Conservation (phyloP, 768 basidiomycete species). For the Leccinellum albellum region DNA sequence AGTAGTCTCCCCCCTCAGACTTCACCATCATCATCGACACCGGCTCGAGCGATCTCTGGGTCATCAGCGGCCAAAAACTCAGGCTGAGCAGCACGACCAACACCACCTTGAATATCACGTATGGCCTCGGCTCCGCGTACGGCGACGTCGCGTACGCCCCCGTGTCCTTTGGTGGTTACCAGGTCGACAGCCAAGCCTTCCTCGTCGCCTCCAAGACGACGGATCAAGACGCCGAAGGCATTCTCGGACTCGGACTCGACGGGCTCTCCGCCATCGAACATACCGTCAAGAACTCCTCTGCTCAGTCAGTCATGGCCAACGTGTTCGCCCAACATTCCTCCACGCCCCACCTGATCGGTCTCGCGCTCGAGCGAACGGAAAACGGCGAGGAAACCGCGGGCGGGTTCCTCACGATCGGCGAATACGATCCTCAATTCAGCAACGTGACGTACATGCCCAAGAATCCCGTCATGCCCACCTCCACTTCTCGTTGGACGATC, state of each 20-base stretch:
- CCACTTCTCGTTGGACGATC: slow-evolving; percentile 40
- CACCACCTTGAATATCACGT: slow-evolving; percentile 30
- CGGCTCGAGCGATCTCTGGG: slow-evolving; percentile 32
- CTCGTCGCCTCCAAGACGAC: slow-evolving; percentile 18
- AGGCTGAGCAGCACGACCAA: slow-evolving; percentile 30
- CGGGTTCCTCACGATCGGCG: slow-evolving; percentile 41
- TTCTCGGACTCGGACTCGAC: slow-evolving; percentile 27
- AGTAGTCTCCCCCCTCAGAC: slow-evolving; percentile 12
- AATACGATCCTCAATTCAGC: slow-evolving; percentile 35
- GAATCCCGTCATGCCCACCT: slow-evolving; percentile 33
- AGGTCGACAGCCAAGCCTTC: slow-evolving; percentile 27
- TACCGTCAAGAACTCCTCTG: slow-evolving; percentile 8
- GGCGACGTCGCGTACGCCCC: slow-evolving; percentile 36
- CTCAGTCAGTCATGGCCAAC: slow-evolving; percentile 36
- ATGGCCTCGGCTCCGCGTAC: slow-evolving; percentile 37
- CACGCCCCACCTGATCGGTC: slow-evolving; percentile 38
- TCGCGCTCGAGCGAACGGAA: slow-evolving; percentile 40
- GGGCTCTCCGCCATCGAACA: slow-evolving; percentile 22
- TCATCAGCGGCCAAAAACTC: slow-evolving; percentile 18
- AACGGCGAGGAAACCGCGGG: slow-evolving; percentile 39
- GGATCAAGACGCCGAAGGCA: slow-evolving; percentile 18
- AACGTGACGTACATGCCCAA: slow-evolving; percentile 30
- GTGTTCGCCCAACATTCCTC: slow-evolving; percentile 35
- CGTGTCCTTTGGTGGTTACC: slow-evolving; percentile 35
- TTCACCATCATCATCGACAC: slow-evolving; percentile 29